phyloP scores from a whole-genome alignment of 148 eudicot species.

The Amaranthus cruentus region DNA sequence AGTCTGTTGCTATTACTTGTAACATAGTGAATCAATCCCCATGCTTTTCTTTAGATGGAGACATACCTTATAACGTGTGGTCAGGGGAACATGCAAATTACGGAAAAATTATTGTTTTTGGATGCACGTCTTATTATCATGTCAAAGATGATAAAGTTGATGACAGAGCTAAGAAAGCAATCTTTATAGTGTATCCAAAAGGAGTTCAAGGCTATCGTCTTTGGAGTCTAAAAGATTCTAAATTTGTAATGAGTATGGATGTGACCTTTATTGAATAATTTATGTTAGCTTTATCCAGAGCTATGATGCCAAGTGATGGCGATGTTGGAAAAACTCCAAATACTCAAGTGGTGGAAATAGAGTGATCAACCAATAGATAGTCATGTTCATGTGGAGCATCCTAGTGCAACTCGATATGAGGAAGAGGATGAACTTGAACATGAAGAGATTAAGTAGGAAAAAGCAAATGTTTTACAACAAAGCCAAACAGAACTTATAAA shows the following conservation, averaged over 20 bases:
- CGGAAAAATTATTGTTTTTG: slow-evolving; percentile 1
- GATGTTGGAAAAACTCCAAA: no score
- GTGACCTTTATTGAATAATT: no score
- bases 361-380: no score
- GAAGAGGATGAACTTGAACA: no score
- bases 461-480: not conserved
- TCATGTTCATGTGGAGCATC: no score
- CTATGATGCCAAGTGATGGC: no score
- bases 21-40: not conserved
- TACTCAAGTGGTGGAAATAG: not conserved
- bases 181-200: not conserved
- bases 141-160: not conserved
- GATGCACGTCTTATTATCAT: slow-evolving; percentile 2
- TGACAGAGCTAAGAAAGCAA: not conserved
- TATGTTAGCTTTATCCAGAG: not conserved
- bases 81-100: not conserved
- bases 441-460: not conserved
- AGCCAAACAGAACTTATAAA: not conserved
- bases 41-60: not conserved
- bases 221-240: not conserved
- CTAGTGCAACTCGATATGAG: no score
- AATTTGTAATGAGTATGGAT: no score
- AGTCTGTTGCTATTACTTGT: not conserved
- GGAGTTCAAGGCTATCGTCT: not conserved
- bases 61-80: not conserved